Percentiles rank a stretch among this genome's conserved stretches.
These are phyloP conservation scores for Tulasnella sp. DNA, from an alignment of 768 basidiomycete species.

Conservation along the genomic window DNA sequence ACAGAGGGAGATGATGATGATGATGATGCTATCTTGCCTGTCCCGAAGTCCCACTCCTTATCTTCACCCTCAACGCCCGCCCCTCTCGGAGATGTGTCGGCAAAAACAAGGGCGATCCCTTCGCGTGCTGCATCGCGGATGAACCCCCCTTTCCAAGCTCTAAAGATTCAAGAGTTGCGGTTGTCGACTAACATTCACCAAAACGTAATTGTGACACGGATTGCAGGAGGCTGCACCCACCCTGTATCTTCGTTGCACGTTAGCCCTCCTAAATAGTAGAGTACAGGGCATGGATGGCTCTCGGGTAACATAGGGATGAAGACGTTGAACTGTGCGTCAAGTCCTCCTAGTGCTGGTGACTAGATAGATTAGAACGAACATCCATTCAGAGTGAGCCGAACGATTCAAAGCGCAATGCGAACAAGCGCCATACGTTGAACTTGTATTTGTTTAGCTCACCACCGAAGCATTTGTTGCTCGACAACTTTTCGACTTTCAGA, in stretches of 20 bases:
- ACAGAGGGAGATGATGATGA: background rate
- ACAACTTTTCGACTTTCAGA: constrained; percentile 41
- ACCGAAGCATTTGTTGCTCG: constrained; percentile 67
- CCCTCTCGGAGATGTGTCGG: constrained; percentile 92
- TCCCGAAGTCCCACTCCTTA: constrained; percentile 82
- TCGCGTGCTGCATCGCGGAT: constrained; percentile 74
- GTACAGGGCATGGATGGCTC: constrained; percentile 50
- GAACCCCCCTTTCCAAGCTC: constrained; percentile 90
- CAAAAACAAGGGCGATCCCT: constrained; percentile 84
- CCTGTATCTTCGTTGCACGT: constrained; percentile 92
- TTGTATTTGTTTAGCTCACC: constrained; percentile 81
- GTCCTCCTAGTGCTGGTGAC: constrained; percentile 62
- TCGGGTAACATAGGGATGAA: constrained; percentile 57
- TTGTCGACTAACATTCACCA: background rate
- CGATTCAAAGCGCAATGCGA: background rate
- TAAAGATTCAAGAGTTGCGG: constrained; percentile 26
- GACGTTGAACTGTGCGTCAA: constrained; percentile 72
- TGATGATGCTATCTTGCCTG: constrained; percentile 36
- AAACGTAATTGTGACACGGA: background rate
- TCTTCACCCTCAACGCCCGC: constrained; percentile 77
- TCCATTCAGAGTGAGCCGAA: background rate
- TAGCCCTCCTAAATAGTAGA: constrained; percentile 82
- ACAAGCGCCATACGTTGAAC: constrained; percentile 49
- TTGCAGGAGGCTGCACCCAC: too few relatives aligned
- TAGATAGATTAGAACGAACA: constrained; percentile 25